Percentiles rank a stretch among this genome's conserved stretches.
Conservation (phyloP, 2,329 filamentous ascomycete species). For the Intubia oerlemansii region DNA sequence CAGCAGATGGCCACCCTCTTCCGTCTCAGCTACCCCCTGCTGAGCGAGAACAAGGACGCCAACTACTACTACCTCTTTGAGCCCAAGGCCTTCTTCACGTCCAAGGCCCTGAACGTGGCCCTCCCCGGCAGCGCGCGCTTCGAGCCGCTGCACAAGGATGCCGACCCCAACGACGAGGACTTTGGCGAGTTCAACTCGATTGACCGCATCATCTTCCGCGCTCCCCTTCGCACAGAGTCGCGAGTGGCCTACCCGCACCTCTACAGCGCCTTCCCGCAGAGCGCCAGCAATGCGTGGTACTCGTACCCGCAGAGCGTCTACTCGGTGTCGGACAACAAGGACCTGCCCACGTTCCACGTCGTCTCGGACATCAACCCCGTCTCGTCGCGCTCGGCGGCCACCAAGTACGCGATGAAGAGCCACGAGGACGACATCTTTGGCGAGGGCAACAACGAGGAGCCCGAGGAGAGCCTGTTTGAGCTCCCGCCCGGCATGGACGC, state of each 20-base stretch:
- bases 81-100: constrained; percentile 80
- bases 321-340: constrained; percentile 66
- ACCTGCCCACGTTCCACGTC: constrained; percentile 90
- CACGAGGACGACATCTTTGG: constrained; percentile 94
- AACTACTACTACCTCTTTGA: constrained; percentile 99
- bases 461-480: constrained; percentile 66
- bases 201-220: constrained; percentile 94
- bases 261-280: constrained; percentile 90
- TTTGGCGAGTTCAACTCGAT: constrained; percentile 99
- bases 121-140: constrained; percentile 95
- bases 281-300: constrained; percentile 84
- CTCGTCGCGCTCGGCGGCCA: constrained; percentile 78
- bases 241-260: constrained; percentile 85
- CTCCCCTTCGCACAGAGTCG: constrained; percentile 86
- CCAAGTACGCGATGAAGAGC: constrained; percentile 79
- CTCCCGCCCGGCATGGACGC: constrained; percentile 63
- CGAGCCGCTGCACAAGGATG: constrained; percentile 93
- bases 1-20: constrained; percentile 94
- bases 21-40: constrained; percentile 70
- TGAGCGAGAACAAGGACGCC: constrained; percentile 82
- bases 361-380: constrained; percentile 97
- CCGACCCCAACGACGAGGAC: constrained; percentile 96
- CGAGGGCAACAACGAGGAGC: constrained; percentile 46
- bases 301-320: constrained; percentile 88
- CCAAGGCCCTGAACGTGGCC: constrained; percentile 90